phyloP scores from a whole-genome alignment of 2,329 filamentous ascomycete species.

The Rugonectria rugulosa region DNA sequence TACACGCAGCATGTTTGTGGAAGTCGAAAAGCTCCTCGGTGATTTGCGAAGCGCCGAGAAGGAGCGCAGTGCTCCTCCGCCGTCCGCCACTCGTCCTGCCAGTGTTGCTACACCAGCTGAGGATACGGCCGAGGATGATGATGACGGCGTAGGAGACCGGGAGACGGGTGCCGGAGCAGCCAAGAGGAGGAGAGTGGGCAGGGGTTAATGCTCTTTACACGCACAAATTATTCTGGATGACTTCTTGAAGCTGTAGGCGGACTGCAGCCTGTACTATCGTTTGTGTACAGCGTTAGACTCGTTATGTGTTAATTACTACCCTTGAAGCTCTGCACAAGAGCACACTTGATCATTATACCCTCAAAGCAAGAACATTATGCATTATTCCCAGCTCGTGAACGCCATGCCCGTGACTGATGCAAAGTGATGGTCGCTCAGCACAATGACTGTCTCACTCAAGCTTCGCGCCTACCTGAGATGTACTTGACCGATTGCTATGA shows the following conservation, averaged over 20 bases:
- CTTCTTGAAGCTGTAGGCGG: constrained; percentile 22
- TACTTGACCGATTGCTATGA: constrained; percentile 44
- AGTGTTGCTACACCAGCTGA: constrained; percentile 53
- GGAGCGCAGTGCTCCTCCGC: constrained; percentile 50
- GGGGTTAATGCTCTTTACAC: constrained; percentile 38
- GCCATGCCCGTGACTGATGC: constrained; percentile 14
- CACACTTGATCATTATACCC: background rate
- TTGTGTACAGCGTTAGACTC: constrained; percentile 38
- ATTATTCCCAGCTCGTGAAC: constrained; percentile 9
- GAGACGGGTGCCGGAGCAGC: constrained; percentile 42
- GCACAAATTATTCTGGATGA: constrained; percentile 23
- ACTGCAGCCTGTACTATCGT: constrained; percentile 32
- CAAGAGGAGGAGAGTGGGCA: constrained; percentile 48
- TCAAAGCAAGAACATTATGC: background rate
- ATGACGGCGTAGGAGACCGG: constrained; percentile 54
- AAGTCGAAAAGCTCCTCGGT: constrained; percentile 80
- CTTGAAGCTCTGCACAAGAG: constrained; percentile 13
- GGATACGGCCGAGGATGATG: constrained; percentile 58
- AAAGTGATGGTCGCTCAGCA: too few species aligned
- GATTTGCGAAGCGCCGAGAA: constrained; percentile 79
- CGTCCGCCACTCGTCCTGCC: constrained; percentile 43
- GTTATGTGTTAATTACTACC: constrained; percentile 35
- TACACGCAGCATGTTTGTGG: constrained; percentile 86
- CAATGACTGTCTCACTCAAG: constrained; percentile 23
- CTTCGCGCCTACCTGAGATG: constrained; percentile 41